These are phyloP conservation scores for Leptographium flavum DNA, from an alignment of 2,329 filamentous ascomycete species.

Conservation along the genomic window DNA sequence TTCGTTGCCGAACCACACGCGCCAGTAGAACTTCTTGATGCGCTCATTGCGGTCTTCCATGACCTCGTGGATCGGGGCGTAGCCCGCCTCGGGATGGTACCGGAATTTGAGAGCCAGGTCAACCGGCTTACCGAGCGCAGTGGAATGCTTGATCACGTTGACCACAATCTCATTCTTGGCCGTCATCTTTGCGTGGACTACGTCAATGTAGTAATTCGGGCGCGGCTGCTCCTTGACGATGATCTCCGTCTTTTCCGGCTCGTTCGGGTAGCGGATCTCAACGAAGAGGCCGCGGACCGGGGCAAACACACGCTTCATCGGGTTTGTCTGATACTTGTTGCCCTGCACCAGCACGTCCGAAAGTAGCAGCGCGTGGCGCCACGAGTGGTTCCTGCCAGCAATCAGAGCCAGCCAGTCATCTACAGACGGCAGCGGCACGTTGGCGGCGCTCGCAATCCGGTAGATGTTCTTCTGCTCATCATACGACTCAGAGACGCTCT, in stretches of 20 bases:
- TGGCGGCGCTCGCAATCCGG: constrained; percentile 63
- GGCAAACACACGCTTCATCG: constrained; percentile 79
- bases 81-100: constrained; percentile 90
- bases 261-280: constrained; percentile 70
- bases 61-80: constrained; percentile 92
- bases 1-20: constrained; percentile 89
- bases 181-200: constrained; percentile 68
- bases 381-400: constrained; percentile 73
- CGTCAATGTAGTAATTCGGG: constrained; percentile 75
- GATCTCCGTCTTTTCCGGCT: constrained; percentile 72
- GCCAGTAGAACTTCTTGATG: constrained; percentile 99
- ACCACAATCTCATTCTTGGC: constrained; percentile 69
- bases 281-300: constrained; percentile 78
- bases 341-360: constrained; percentile 91
- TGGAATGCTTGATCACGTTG: constrained; percentile 87
- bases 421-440: constrained; percentile 58
- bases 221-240: constrained; percentile 75
- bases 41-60: constrained; percentile 94
- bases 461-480: constrained; percentile 71
- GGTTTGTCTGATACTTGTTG: constrained; percentile 94
- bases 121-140: constrained; percentile 68
- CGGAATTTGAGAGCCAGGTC: constrained; percentile 76
- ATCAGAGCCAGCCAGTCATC: constrained; percentile 82
- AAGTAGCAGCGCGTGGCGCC: constrained; percentile 89
- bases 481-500: constrained; percentile 66